Evolutionary conservation across 2,329 filamentous ascomycete genomes (phyloP), one percentile per base, ranked within the genome.

Genomic region (Bipolaris sorokiniana): DNA sequence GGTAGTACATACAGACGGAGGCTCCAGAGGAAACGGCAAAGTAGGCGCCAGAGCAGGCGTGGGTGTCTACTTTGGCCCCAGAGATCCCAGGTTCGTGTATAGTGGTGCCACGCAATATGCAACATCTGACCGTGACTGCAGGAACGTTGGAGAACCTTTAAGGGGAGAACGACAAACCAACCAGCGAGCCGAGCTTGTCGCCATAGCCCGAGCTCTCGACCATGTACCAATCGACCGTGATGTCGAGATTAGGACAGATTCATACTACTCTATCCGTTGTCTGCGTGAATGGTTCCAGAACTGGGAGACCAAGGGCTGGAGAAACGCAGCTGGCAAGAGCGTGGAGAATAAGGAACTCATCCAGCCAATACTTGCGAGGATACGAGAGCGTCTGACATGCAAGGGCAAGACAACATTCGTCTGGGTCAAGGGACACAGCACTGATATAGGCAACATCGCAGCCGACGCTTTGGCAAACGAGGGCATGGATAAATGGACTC

Each of bases 131-230:
- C 31, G 42, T n/a, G 10, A 41, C 6, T 51, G 3, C 68, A 88
- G 86, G 65, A 90, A 90, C 68, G 78, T 96, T 22, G 91, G 90
- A 11, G 92, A 96, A 76, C 86, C 88, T 3, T 84, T 97, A 2
- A 78, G 82, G 49, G 92, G 92, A 48, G 81, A 83, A 15, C 82
- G 83, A 9, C 95, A 98, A 77, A 98, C 95, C 0, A 99, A 99
- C 74, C 92, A 98, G 76, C 90, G 95, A 3, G 95, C 94, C n/a
- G 95, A 99, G 79, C 82, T 99, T 56, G 93, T 90, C 22, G 95
- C 92, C 7, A 89, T 98, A 61, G 81, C 91, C 28, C 89, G 93
- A 55, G 93, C 93, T 0, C 82, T 98, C 20, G 87, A 97, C 69
- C 85, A 89, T 44, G 87, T 88, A 1, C 88, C 90, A 0, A 78